These are phyloP conservation scores for Exophiala sp. DNA, from an alignment of 2,329 filamentous ascomycete genomes.

Conservation along the genomic window DNA sequence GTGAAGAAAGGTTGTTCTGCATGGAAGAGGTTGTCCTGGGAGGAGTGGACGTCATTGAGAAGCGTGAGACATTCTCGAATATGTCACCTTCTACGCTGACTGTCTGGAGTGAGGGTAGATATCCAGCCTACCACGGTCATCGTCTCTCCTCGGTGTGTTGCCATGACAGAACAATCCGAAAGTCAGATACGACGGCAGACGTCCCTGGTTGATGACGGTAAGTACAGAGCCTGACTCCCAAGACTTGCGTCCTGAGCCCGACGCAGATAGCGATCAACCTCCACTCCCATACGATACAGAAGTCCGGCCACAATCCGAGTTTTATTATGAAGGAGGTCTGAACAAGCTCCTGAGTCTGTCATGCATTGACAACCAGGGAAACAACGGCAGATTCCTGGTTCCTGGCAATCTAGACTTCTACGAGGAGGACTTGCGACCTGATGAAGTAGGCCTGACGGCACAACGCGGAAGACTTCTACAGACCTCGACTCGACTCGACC, in stretches of 20 bases:
- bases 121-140: slow-evolving; percentile 61
- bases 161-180: slow-evolving; percentile 29
- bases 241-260: not conserved
- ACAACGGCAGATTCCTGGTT: slow-evolving; percentile 57
- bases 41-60: slow-evolving; percentile 66
- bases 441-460: slow-evolving; percentile 48
- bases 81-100: slow-evolving; percentile 12
- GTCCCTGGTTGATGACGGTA: slow-evolving; percentile 33
- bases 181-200: slow-evolving; percentile 37
- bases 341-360: slow-evolving; percentile 62
- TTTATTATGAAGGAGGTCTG: slow-evolving; percentile 64
- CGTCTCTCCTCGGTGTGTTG: slow-evolving; percentile 54
- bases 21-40: slow-evolving; percentile 72
- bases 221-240: not conserved
- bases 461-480: slow-evolving; percentile 64
- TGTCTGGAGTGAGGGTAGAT: slow-evolving; percentile 55
- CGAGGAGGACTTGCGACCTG: slow-evolving; percentile 36
- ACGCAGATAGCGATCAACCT: slow-evolving; percentile 13
- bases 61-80: slow-evolving; percentile 34
- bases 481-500: slow-evolving; percentile 66
- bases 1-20: slow-evolving; percentile 67
- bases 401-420: slow-evolving; percentile 54
- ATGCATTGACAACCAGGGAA: slow-evolving; percentile 36
- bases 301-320: slow-evolving; percentile 67
- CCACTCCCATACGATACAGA: slow-evolving; percentile 62